Conservation (phyloP, 148 eudicot genomes). For the Fagopyrum esculentum region DNA sequence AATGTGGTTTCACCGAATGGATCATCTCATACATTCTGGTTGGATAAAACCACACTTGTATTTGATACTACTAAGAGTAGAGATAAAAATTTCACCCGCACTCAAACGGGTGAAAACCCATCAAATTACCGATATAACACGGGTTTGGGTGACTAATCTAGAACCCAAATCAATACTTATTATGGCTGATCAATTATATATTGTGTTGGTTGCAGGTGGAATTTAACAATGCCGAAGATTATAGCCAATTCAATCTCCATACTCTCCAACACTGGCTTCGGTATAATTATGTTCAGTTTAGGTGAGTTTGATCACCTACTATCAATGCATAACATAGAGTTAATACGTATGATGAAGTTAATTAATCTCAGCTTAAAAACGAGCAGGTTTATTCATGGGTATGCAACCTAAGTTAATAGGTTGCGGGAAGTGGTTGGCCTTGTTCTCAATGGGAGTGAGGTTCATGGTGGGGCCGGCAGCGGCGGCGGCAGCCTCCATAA, state of each 20-base stretch:
- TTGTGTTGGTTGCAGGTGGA: conserved; percentile 42
- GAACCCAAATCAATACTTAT: too few relatives aligned
- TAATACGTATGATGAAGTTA: too few relatives aligned
- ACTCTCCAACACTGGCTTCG: conserved; percentile 87
- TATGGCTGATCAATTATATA: not conserved
- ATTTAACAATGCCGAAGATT: conserved; percentile 74
- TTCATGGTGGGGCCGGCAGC: conserved; percentile 81
- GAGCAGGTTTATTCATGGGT: conserved; percentile 82
- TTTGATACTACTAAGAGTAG: too few relatives aligned
- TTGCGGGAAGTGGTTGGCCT: conserved; percentile 73
- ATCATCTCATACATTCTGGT: too few relatives aligned
- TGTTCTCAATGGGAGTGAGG: conserved; percentile 74
- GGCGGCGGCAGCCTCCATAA: conserved; percentile 67
- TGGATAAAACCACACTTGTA: too few relatives aligned
- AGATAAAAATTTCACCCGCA: too few relatives aligned
- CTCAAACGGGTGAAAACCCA: too few relatives aligned
- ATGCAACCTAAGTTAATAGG: conserved; percentile 88
- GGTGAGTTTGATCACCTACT: conserved; percentile 26
- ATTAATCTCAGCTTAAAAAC: too few relatives aligned
- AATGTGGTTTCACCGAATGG: too few relatives aligned
- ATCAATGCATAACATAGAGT: too few relatives aligned
- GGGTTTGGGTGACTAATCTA: too few relatives aligned
- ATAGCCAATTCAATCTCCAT: conserved; percentile 59
- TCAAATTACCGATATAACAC: too few relatives aligned
- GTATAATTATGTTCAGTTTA: conserved; percentile 95